Base-by-base conservation (phyloP, 140 eudicot species). In the Stevia rebaudiana region DNA sequence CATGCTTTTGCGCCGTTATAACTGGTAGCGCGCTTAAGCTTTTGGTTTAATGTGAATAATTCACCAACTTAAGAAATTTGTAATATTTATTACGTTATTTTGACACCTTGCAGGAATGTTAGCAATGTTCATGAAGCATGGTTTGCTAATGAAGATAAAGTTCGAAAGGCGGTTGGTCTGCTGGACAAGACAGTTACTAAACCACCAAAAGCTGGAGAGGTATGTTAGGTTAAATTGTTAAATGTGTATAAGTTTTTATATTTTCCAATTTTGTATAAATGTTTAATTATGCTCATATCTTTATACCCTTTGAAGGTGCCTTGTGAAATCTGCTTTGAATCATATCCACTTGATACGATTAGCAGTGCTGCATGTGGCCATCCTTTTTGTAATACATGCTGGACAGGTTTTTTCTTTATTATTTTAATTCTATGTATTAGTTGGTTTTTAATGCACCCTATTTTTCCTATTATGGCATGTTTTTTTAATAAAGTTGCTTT, bases 121-220 rank as follows among this genome's bases (percentile, higher is more conserved):
- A 74, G 65, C 55, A 66, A 47, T 30, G 89, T 82, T 60, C 80
- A 77, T 3, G 96, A 88, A 49, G 83, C 78, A 22, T 88, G 96
- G 96, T 84, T 88, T 70, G 68, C 85, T 31, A 74, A 84, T 56
- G 96, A 88, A 61, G 89, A 88, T 8, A 52, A 69, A 39, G 87
- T 84, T 49, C 79, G 89, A 36, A 75, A 78, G 69, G 77, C 84
- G 36, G 82, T 88, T 69, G 94, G 94, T 11, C 17, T 88, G 18
- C 28, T 80, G 75, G 74, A 68, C 25, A 68, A 74, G 36, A 57
- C 71, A 43, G 71, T 57, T 30, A 35, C 64, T 21, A 69, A 68
- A 48, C 56, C 58, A 54, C 68, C 79, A 25, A 76, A 74, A 63
- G 24, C 70, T 50, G 68, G 71, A 56, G 68, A 70, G 71, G 84